A percentile compares a stretch with the other conserved stretches of the same genome.
Evolutionary conservation across 1,139 yeast genomes (phyloP).

Genomic region (Lodderomyces margitis): DNA sequence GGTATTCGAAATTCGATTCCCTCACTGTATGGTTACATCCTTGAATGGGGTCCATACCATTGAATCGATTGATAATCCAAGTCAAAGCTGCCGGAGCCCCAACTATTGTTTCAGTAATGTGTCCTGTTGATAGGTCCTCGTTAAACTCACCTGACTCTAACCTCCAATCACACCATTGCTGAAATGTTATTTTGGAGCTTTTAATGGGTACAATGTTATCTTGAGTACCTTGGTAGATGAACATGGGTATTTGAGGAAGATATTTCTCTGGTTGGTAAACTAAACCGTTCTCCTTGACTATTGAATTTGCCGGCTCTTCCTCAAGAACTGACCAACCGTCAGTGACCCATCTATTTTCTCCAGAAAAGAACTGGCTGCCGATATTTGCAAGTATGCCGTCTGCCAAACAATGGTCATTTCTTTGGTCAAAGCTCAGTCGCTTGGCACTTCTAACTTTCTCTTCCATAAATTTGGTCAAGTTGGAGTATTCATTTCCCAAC

Average conservation of each 20-base stretch:
- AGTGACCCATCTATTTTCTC: too few relatives aligned
- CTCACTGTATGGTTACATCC: slow-evolving; percentile 27
- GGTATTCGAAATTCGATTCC: slow-evolving; percentile 23
- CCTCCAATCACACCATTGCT: slow-evolving; percentile 31
- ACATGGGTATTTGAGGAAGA: slow-evolving; percentile 31
- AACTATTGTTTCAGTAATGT: slow-evolving; percentile 22
- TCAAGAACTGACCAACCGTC: too few relatives aligned
- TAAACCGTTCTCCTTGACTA: slow-evolving; percentile 23
- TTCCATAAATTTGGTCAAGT: too few relatives aligned
- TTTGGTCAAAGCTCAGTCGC: too few relatives aligned
- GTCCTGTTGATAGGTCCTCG: slow-evolving; percentile 25
- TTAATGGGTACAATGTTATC: slow-evolving; percentile 29
- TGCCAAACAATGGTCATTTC: too few relatives aligned
- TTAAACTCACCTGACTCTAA: slow-evolving; percentile 28
- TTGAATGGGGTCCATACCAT: slow-evolving; percentile 22
- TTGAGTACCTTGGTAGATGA: slow-evolving; percentile 29
- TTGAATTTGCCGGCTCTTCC: too few relatives aligned
- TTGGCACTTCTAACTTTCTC: too few relatives aligned
- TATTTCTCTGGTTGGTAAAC: slow-evolving; percentile 14
- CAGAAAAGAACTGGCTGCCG: too few relatives aligned
- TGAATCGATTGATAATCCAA: slow-evolving; percentile 21
- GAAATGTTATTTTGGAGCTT: slow-evolving; percentile 24
- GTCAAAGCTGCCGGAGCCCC: slow-evolving; percentile 31
- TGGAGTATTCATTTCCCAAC: slow-evolving; percentile 28
- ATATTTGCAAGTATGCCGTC: too few relatives aligned